Evolutionary conservation across 139 green algal genomes (phyloP), one percentile per base, ranked within the genome.

Genomic region (Mychonastes homosphaera): DNA sequence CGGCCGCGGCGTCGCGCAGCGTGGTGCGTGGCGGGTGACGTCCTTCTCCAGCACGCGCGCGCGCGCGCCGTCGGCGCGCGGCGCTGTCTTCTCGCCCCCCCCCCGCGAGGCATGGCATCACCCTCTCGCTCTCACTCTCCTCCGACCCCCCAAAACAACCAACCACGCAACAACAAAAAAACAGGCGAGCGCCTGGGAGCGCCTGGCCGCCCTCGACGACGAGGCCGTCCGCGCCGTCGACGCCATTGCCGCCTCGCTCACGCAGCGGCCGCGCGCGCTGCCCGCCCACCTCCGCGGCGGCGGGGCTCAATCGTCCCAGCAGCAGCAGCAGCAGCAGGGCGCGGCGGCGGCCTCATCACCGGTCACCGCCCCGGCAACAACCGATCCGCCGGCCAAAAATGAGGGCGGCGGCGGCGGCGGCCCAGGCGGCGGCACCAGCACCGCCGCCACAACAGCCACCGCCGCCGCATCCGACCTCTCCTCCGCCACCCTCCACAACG

Each of bases 401-500:
- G 30, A 62, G 39, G 54, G 54, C 24, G 28, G 26, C 40, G 9
- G 27, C n/a, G 30, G 49, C 43, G 19, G 16, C 41, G 32, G 57
- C 12, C 4, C 40, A 21, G n/a, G 53, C 16, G 8, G n/a, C 10
- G 38, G 19, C 10, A 19, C 33, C 29, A 53, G 35, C 48, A 13
- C 16, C 41, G 23, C 34, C 19, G 30, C 33, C 46, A 45, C 15
- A 44, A 10, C 46, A 61, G 27, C 21, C 3, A 41, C 52, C 45
- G 44, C 33, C 0, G 3, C 55, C 24, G 58, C 13, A 23, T 47
- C 66, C 6, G 65, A 70, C 18, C 61, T 58, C 32, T 84, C 79
- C 48, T 63, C 51, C 15, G 78, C 77, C 41, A 80, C 76, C 7
- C 38, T 87, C 56, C 84, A 89, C 28, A 90, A 84, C 62, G 80